These are phyloP conservation scores for Pseudopithomyces maydicus DNA, from an alignment of 2,329 filamentous ascomycete species.

Conservation along the genomic window DNA sequence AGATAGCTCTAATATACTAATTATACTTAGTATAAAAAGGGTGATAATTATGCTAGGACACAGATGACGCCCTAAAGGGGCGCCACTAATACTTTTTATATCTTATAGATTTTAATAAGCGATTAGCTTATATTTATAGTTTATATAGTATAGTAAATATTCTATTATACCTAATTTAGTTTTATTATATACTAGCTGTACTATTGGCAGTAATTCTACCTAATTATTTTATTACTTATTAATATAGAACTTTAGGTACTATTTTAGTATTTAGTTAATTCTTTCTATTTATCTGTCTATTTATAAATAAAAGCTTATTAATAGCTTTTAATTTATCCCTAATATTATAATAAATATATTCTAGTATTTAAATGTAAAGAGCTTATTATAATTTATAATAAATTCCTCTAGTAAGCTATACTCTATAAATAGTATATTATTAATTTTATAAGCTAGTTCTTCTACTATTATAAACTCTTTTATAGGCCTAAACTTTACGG, in stretches of 20 bases:
- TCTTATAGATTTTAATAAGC: neutral
- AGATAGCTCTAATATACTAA: no score
- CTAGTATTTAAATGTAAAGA: conserved; percentile 3
- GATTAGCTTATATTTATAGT: conserved; percentile 8
- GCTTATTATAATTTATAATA: neutral
- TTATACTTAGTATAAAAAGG: neutral
- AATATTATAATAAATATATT: neutral
- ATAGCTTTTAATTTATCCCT: neutral
- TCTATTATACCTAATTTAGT: neutral
- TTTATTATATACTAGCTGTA: conserved; percentile 5
- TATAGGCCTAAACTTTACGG: neutral
- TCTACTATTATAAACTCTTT: neutral
- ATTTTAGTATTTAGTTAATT: conserved; percentile 3
- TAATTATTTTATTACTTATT: conserved; percentile 6
- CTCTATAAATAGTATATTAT: neutral
- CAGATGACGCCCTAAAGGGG: no score
- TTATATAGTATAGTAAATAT: conserved; percentile 5
- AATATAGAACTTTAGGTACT: neutral
- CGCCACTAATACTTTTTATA: conserved; percentile 3
- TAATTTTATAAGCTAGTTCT: neutral
- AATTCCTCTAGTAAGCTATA: neutral
- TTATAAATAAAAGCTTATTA: conserved; percentile 1
- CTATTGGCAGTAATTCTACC: neutral
- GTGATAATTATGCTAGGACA: neutral
- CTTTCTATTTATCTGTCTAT: neutral